Evolutionary conservation across 495 filamentous ascomycete genomes (phyloP), one percentile per base, ranked within the genome.

Genomic region (Physcia stellaris): DNA sequence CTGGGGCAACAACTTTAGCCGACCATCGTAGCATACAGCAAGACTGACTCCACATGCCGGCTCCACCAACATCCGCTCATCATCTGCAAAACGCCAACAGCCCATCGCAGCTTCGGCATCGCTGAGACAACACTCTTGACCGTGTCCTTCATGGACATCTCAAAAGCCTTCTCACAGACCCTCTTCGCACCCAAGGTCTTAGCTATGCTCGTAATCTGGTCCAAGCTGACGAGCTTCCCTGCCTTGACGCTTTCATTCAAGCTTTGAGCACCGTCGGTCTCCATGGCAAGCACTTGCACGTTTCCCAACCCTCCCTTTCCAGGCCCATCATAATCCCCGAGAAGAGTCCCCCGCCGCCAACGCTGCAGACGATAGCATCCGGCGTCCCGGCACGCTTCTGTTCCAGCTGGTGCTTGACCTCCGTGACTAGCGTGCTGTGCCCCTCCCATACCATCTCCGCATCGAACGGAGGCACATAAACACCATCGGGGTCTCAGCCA

Each of bases 391-490:
- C n/a, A 10, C 40, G 52, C 17, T 40, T 46, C n/a, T 52, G 39
- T 11, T 54, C 45, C 41, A 83, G 55, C 54, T 85, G 77, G 15
- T 55, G 46, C 17, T 65, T 61, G 7, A 94, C 54, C 57, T 98
- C 90, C 43, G 79, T 71, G 17, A 94, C 57, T 24, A 95, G 49
- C 2, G 72, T 83, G 29, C 70, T 62, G 47, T 79, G 70, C 21
- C 90, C 90, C 20, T 75, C 61, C 88, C 90, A 95, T 47, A 95
- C 74, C 44, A 80, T 74, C 23, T 73, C 63, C 57, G 93, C 73
- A 54, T 98, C 86, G 48, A 95, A 98, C 12, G 90, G 90, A 23
- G 85, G 80, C 6, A 90, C 83, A 55, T 95, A 94, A n/a, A 87
- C 71, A 10, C 75, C 74, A 37, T 66, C 56, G 34, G 40, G 19